A percentile compares a stretch with the other conserved stretches of the same genome.
These are phyloP conservation scores for Physcomitrium patens DNA, from an alignment of 225 moss, liverwort and hornwort genomes.

Conservation along the genomic window DNA sequence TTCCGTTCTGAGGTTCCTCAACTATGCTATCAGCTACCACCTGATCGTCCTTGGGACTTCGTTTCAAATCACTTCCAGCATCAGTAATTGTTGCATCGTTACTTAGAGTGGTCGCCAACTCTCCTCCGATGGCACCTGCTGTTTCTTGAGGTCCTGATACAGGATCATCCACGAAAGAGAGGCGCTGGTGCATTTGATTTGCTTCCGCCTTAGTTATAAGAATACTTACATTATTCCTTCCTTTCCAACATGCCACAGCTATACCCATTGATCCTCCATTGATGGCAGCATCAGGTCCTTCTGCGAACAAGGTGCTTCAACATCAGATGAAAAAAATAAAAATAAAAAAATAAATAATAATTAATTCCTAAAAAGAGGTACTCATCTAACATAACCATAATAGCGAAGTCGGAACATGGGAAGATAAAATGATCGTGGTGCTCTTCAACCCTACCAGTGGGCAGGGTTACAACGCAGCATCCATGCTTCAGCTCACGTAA, in stretches of 20 bases:
- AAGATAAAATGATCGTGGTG: neutral
- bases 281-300: conserved; percentile 58
- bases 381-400: conserved; percentile 10
- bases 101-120: neutral
- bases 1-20: conserved; percentile 22
- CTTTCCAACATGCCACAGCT: conserved; percentile 87
- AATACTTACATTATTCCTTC: conserved; percentile 77
- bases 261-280: conserved; percentile 44
- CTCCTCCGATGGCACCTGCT: conserved; percentile 21
- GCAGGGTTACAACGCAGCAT: conserved; percentile 78
- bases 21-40: conserved; percentile 4
- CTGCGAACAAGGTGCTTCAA: conserved; percentile 31
- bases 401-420: neutral
- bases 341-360: neutral
- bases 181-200: conserved; percentile 77
- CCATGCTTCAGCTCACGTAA: conserved; percentile 72
- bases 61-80: conserved; percentile 18
- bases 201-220: conserved; percentile 80
- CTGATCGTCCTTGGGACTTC: conserved; percentile 15
- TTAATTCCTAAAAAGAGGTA: neutral
- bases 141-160: conserved; percentile 13
- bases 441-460: conserved; percentile 50
- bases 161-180: conserved; percentile 48
- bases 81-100: conserved; percentile 6
- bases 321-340: neutral